A percentile compares a stretch with the other conserved stretches of the same genome.
Conservation (phyloP, 768 basidiomycete species). For the Dioszegia crocea region DNA sequence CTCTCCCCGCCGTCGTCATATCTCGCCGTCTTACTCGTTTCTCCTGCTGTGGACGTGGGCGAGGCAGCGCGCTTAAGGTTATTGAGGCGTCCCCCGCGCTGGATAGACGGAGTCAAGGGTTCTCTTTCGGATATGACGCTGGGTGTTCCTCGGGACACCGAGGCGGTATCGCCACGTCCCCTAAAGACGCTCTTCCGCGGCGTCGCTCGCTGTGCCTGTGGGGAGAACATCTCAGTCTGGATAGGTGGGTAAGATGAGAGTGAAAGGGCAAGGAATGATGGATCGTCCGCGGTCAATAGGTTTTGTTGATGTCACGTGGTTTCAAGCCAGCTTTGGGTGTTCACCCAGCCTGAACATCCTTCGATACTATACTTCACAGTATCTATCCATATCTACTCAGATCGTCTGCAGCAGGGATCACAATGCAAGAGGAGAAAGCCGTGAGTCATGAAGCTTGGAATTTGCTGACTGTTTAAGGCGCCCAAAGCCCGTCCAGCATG, state of each 20-base stretch:
- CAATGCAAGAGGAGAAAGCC: too few species aligned
- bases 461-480: background rate
- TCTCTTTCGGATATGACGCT: slow-evolving; percentile 14
- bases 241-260: background rate
- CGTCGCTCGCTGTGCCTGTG: slow-evolving; percentile 30
- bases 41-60: slow-evolving; percentile 36
- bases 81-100: slow-evolving; percentile 13
- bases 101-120: slow-evolving; percentile 20
- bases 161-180: slow-evolving; percentile 9
- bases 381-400: background rate
- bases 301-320: background rate
- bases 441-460: background rate
- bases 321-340: background rate
- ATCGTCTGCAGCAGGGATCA: too few species aligned
- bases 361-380: background rate
- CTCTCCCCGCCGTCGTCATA: slow-evolving; percentile 17
- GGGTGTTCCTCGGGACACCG: slow-evolving; percentile 16
- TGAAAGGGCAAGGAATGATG: background rate
- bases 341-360: background rate
- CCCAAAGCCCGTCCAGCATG: slow-evolving; percentile 55
- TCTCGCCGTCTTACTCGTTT: slow-evolving; percentile 26
- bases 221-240: slow-evolving; percentile 30
- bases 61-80: slow-evolving; percentile 13
- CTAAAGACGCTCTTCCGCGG: slow-evolving; percentile 17
- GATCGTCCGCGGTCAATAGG: background rate